Evolutionary conservation across 176 grass and related monocot genomes (phyloP), one percentile per base, ranked within the genome.

Genomic region (Zoysia pacifica): DNA sequence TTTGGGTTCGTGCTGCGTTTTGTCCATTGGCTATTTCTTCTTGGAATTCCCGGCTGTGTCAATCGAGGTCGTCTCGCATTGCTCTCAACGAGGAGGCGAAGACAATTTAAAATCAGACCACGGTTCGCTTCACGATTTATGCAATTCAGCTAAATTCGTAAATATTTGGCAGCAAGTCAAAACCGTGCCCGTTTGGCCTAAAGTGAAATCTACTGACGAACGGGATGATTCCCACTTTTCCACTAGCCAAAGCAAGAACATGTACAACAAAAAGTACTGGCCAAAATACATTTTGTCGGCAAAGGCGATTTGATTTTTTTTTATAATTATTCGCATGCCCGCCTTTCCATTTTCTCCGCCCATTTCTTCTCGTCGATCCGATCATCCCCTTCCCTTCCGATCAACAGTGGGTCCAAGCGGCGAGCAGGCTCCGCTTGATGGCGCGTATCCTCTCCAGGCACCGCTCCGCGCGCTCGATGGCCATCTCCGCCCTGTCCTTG

Each of bases 401-500:
- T 49, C 67, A 48, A 59, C 64, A 56, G 59, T 83, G 82, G 36
- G 35, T 81, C 69, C 43, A 62, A 50, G 63, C 62, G 49, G 62
- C 76, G 50, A 67, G 84, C 72, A 97, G 72, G 67, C 76, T 87
- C 48, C 77, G 70, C 20, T 97, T 97, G 48, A 94, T 2, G 74
- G 59, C 77, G 39, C 84, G 91, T 47, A 97, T 90, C 89, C 69
- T 91, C 91, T 76, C 65, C 2, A 97, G 78, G 78, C 94, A 97
- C 72, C 85, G 85, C 67, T 86, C 69, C 7, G 89, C 94, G 49
- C 91, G 77, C 58, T 91, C 87, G 38, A 97, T 88, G 52, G 82
- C 94, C 75, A 74, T 48, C 15, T 90, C 87, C 53, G 84, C 82
- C 50, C 80, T 65, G 65, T 91, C 84, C 72, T 85, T 82, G 0